Evolutionary conservation across 2,329 filamentous ascomycete genomes (phyloP).

Genomic region (Taxawa tesnikishii): DNA sequence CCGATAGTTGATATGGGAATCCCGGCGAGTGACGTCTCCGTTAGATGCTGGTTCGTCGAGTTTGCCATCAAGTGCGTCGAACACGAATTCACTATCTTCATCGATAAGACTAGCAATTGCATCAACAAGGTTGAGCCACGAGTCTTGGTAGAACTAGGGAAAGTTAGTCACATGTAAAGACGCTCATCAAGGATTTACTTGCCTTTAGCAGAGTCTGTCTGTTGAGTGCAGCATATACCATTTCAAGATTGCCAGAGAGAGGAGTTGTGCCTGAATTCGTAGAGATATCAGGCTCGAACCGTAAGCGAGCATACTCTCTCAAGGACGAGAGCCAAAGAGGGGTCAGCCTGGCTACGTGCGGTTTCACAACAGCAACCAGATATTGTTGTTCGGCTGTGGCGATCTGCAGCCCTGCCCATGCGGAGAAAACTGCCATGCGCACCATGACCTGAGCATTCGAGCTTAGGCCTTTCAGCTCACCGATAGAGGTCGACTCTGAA

Average conservation of each 20-base stretch:
- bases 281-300: constrained; percentile 95
- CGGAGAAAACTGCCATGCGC: constrained; percentile 91
- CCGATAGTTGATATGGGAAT: constrained; percentile 81
- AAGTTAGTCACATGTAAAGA: constrained; percentile 4
- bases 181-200: constrained; percentile 7
- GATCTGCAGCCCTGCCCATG: constrained; percentile 94
- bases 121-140: constrained; percentile 92
- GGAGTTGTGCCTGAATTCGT: constrained; percentile 66
- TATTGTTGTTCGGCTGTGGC: constrained; percentile 88
- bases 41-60: constrained; percentile 18
- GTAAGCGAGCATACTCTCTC: constrained; percentile 80
- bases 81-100: constrained; percentile 94
- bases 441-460: constrained; percentile 98
- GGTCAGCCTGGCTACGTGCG: constrained; percentile 79
- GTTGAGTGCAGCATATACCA: constrained; percentile 88
- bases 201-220: constrained; percentile 76
- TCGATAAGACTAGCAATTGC: constrained; percentile 95
- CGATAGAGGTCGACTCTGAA: constrained; percentile 71
- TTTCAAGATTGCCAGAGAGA: constrained; percentile 69
- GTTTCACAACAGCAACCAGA: constrained; percentile 73
- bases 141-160: constrained; percentile 77
- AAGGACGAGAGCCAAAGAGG: constrained; percentile 90
- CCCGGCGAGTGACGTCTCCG: constrained; percentile 8
- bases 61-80: constrained; percentile 89
- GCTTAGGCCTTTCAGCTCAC: constrained; percentile 82